Base-by-base conservation (phyloP, 2,329 filamentous ascomycete species). In the Penicillium sumatraense region DNA sequence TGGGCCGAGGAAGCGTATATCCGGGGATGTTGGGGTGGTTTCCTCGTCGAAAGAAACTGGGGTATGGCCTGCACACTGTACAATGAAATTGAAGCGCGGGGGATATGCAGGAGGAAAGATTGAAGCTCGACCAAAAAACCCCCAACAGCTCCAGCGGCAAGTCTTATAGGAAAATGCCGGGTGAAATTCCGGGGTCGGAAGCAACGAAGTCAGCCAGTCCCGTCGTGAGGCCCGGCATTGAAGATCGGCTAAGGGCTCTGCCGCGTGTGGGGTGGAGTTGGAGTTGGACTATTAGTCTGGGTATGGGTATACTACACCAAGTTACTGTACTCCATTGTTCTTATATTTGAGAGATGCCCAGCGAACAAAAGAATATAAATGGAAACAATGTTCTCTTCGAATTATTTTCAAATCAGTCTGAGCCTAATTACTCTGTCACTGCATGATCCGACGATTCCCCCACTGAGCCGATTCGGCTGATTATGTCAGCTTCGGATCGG, bases 161-260 rank as follows among this genome's bases (percentile, higher is more conserved):
- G 57, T 64, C 56, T 72, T 68, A 72, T 46, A 68, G 55, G 56
- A 57, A 64, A 66, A 88, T 86, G 61, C 62, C 64, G 65, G 65
- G 50, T 54, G 54, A 53, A 53, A 69, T 66, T 68, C 66, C 68
- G 65, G 61, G 67, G 66, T 67, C 62, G 69, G 65, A 66, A 61
- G 59, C 51, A 53, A 57, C 45, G 44, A 24, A 36, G 51, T 47
- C 36, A 51, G 46, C 53, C 58, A 65, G 48, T 61, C 52, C 65
- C 60, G 56, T 64, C 58, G 61, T 59, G 40, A 36, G 18, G 20
- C 38, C 63, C 70, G 69, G 69, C 70, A 72, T 49, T 58, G 64
- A 56, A 64, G 65, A 68, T 74, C 72, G 72, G 72, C 62, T 74
- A 74, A 72, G 68, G 62, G 61, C 63, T 72, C 64, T 67, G 53